Base-by-base conservation (phyloP, 1,284 basidiomycete genomes). In the Ceraceosorus guamensis region DNA sequence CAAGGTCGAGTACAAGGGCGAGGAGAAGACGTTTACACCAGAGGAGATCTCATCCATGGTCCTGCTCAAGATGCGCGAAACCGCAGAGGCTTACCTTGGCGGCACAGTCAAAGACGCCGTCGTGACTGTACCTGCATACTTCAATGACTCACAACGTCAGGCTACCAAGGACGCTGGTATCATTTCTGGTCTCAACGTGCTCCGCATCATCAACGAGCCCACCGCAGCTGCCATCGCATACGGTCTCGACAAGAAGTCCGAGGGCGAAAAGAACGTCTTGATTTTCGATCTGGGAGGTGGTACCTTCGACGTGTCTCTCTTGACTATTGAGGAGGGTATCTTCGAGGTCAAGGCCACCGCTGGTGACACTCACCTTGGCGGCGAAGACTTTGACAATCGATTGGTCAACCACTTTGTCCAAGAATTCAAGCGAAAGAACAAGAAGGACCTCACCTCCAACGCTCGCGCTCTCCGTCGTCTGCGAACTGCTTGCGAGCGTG, bases 311-410 rank as follows among this genome's bases (percentile, higher is more conserved):
- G 93, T 97, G 35, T 97, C 92, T 37, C 88, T 98, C 62, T 81
- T 98, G 68, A 92, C 91, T 63, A 96, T 97, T 63, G 91, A 96
- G 79, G 92, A 95, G 80, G 92, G 91, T 79, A 91, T 98, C 79
- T 98, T 97, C 81, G 92, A 95, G 80, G 92, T 97, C 79, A 93
- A 95, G 83, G 91, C 93, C 62, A 97, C 92, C 63, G 92, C 93
- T 62, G 93, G 92, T 84, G 93, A 97, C 81, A 98, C 92, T 62
- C 92, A 97, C 80, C 83, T 97, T 78, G 92, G 92, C 81, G 92
- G 93, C 82, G 92, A 97, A 81, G 92, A 97, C 80, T 98, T 97
- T 73, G 93, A 97, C 80, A 97, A 97, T 83, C 62, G 77, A 70
- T 87, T 97, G 69, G 89, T 97, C 78, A 91, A 92, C 80, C 89